Base-by-base conservation (phyloP, 1,284 basidiomycete species). In the Marasmius tenuissimus region DNA sequence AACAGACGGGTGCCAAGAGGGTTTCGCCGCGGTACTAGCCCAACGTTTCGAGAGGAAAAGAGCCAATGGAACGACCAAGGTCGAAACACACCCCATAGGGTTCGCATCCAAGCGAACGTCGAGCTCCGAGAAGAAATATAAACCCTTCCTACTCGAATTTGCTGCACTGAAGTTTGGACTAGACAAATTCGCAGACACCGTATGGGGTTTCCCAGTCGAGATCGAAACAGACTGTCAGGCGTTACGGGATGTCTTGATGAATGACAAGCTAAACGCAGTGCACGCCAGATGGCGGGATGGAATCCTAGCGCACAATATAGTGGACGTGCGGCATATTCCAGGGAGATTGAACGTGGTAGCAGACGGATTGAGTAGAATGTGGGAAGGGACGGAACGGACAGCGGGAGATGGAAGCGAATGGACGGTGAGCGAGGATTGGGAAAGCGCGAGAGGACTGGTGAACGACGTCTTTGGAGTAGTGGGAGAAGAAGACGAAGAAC, bases 401-500 rank as follows among this genome's bases (percentile, higher is more conserved):
- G 22, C 54, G 20, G 73, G 69, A 0, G 71, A 79, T 48, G 72
- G 75, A 1, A 67, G 70, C 56, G 69, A 72, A 37, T 76, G 73
- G 72, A 69, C 68, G 1, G 72, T 75, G 1, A 54, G 59, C 2
- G 18, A 8, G 57, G 60, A 10, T 22, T 57, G 39, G 55, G 55
- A 57, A 57, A 27, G 16, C n/a, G 40, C 35, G 18, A 9, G 22
- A 38, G 75, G 76, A 0, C 50, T 78, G 0, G 63, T 67, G 4
- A 65, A 76, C 37, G 71, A 77, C 59, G 55, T 57, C 39, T 40
- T 16, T 9, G 39, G 39, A 27, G 18, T 18, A 20, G 40, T 18
- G 22, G 27, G 33, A 22, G 11, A 10, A 45, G 40, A 22, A n/a
- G 35, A 39, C 34, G 37, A 38, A n/a, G 39, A 42, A 48, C 54